phyloP scores from a whole-genome alignment of 768 basidiomycete genomes.

The Tylopilus vinaceipallidus region DNA sequence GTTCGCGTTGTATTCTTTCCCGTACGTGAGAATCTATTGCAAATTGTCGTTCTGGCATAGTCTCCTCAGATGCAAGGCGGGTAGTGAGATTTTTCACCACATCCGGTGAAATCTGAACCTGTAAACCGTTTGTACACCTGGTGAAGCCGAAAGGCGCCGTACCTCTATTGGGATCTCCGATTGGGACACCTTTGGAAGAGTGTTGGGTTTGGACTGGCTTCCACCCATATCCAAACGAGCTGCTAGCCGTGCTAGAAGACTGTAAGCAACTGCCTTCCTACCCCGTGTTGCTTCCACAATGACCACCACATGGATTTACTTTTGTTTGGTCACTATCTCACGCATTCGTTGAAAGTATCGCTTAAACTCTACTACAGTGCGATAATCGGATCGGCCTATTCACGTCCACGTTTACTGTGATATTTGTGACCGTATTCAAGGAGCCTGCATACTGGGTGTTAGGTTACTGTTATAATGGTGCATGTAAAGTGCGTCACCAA shows the following conservation, averaged over 20 bases:
- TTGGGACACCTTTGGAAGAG: conserved; percentile 56
- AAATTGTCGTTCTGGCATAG: conserved; percentile 67
- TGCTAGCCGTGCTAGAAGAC: too few relatives aligned
- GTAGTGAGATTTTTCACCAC: conserved; percentile 79
- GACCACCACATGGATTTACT: too few relatives aligned
- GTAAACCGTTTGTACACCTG: conserved; percentile 2
- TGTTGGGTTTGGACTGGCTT: conserved; percentile 58
- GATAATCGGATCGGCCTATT: too few relatives aligned
- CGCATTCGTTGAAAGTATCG: too few relatives aligned
- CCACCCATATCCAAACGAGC: conserved; percentile 53
- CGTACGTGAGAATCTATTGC: conserved; percentile 73
- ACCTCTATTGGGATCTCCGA: conserved; percentile 56
- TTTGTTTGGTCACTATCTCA: conserved; percentile 15
- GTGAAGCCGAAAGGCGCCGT: conserved; percentile 8
- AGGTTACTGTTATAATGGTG: neutral
- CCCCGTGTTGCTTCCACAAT: too few relatives aligned
- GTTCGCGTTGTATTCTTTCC: conserved; percentile 66
- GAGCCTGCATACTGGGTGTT: conserved; percentile 34
- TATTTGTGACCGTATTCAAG: conserved; percentile 51
- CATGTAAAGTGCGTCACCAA: conserved; percentile 52
- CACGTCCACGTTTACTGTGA: conserved; percentile 29
- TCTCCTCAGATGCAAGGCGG: conserved; percentile 53
- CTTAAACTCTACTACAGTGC: too few relatives aligned
- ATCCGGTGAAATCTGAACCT: conserved; percentile 71
- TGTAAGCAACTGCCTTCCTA: too few relatives aligned